Percentiles rank a stretch among this genome's conserved stretches.
Conservation (phyloP, 495 filamentous ascomycete genomes). For the Diplogelasinospora grovesii region DNA sequence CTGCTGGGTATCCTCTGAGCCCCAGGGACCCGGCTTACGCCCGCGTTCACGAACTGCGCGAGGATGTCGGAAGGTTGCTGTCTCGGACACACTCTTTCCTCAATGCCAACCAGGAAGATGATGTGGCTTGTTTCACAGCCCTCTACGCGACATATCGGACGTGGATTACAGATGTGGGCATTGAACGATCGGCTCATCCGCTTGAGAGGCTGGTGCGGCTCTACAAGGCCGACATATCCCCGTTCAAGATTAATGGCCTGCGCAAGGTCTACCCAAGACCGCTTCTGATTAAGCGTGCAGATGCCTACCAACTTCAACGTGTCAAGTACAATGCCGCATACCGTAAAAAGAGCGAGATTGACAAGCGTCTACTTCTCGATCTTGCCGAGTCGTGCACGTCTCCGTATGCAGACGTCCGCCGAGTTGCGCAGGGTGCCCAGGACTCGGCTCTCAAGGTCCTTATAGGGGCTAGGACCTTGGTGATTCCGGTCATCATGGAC, state of each 20-base stretch:
- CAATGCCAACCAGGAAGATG: slow-evolving; percentile 79
- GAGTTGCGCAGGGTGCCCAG: slow-evolving; percentile 83
- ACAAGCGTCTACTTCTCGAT: slow-evolving; percentile 76
- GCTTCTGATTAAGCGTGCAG: slow-evolving; percentile 78
- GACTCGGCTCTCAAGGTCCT: slow-evolving; percentile 93
- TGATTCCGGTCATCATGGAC: slow-evolving; percentile 79
- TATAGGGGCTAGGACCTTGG: slow-evolving; percentile 74
- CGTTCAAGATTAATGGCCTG: slow-evolving; percentile 89
- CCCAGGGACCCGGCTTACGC: slow-evolving; percentile 56
- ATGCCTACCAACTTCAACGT: slow-evolving; percentile 90
- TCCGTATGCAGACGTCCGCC: slow-evolving; percentile 89
- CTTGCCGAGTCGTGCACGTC: slow-evolving; percentile 87
- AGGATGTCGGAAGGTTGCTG: slow-evolving; percentile 69
- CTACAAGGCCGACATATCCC: slow-evolving; percentile 73
- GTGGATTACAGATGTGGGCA: slow-evolving; percentile 98
- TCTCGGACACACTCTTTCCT: slow-evolving; percentile 82
- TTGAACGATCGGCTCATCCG: slow-evolving; percentile 89
- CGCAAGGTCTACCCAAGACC: slow-evolving; percentile 90
- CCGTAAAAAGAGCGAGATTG: slow-evolving; percentile 73
- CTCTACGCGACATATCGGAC: slow-evolving; percentile 86
- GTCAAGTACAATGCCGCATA: slow-evolving; percentile 87
- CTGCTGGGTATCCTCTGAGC: slow-evolving; percentile 74
- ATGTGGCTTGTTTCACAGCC: slow-evolving; percentile 89
- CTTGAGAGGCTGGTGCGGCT: slow-evolving; percentile 80
- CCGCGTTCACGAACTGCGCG: slow-evolving; percentile 71